Evolutionary conservation across 805 yeast species (phyloP).

Genomic region (Cyberlindnera saturnus): DNA sequence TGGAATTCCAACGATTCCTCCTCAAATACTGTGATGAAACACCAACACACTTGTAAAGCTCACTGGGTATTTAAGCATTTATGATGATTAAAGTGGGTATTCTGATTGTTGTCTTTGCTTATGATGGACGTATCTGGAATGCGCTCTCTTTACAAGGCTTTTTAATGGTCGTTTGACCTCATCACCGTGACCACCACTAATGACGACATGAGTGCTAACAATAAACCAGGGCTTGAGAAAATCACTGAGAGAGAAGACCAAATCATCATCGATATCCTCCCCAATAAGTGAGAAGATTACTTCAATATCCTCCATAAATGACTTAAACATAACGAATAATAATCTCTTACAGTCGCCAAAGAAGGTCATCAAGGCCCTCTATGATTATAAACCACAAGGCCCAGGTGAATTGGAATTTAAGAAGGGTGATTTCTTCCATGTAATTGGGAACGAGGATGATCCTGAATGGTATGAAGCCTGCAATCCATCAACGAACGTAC

Average conservation of each 20-base stretch:
- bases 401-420: slow-evolving; percentile 74
- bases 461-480: slow-evolving; percentile 78
- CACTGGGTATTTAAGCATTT: too few relatives aligned
- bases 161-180: too few relatives aligned
- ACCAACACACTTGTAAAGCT: too few relatives aligned
- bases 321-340: slow-evolving; percentile 17
- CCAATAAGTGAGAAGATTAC: slow-evolving; percentile 16
- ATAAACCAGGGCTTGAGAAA: slow-evolving; percentile 21
- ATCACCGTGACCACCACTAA: too few relatives aligned
- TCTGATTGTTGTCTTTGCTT: too few relatives aligned
- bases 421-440: slow-evolving; percentile 87
- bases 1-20: too few relatives aligned
- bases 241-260: slow-evolving; percentile 22
- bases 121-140: too few relatives aligned
- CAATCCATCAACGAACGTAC: slow-evolving; percentile 70
- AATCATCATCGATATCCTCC: slow-evolving; percentile 22
- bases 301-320: slow-evolving; percentile 20
- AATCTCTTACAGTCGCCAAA: slow-evolving; percentile 50
- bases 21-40: too few relatives aligned
- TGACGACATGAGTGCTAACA: not conserved
- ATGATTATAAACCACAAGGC: slow-evolving; percentile 71
- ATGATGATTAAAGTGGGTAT: too few relatives aligned
- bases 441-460: slow-evolving; percentile 54
- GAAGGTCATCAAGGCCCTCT: slow-evolving; percentile 77
- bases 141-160: too few relatives aligned